Evolutionary conservation across 257 asterid species (phyloP), one percentile per base, ranked within the genome.

Genomic region (Rubia yunnanensis): DNA sequence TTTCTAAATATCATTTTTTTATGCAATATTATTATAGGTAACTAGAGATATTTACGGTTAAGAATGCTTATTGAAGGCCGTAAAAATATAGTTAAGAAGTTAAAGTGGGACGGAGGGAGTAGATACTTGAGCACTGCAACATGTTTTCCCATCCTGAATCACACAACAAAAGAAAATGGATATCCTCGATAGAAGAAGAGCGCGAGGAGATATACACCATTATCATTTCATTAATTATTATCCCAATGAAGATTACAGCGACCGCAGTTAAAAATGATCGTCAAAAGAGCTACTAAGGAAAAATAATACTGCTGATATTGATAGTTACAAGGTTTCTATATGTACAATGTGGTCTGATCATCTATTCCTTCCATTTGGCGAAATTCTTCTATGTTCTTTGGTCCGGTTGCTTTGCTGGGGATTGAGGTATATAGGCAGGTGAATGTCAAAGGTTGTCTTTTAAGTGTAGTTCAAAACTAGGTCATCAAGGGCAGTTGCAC

Each of bases 271-370:
- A 11, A 49, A 14, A 36, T n/a, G 26, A 15, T 35, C 17, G 34
- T 61, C 66, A n/a, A 7, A 26, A 5, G 2, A 22, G 27, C 13
- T 22, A 7, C 22, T 24, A 61, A n/a, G 28, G 17, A 22, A 35
- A 35, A 32, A 32, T 32, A 6, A 32, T 32, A 14, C 15, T 44
- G 17, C 22, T 49, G 3, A 5, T 46, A 70, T 22, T 20, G 49
- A 50, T 8, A 24, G 26, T 49, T 30, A 46, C 50, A 58, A 23
- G 32, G 22, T 18, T 24, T 52, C 34, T 26, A 61, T 35, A 70
- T 62, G 63, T 36, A 62, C 74, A 70, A 50, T 53, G 22, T 10
- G 28, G 38, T 26, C 64, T 10, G 28, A 28, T 26, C 64, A 62
- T 52, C 74, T 36, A 46, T 61, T 50, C 53, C 39, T 49, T 56